Evolutionary conservation across 2,329 filamentous ascomycete genomes (phyloP), one percentile per base, ranked within the genome.

Genomic region (Ceratocystis colombiana): DNA sequence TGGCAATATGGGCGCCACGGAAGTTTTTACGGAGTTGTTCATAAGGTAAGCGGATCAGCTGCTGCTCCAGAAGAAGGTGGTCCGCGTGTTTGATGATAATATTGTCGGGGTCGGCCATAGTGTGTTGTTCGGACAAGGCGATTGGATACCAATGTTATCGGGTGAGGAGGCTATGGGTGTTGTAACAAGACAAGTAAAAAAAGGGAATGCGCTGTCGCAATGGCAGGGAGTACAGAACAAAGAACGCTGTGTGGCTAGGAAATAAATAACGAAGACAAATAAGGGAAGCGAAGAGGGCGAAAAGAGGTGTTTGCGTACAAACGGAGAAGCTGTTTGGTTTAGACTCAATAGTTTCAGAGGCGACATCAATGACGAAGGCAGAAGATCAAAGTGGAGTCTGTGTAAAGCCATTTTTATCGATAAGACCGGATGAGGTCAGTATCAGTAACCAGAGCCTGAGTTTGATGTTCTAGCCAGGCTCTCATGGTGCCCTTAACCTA

Each of bases 21-120:
- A 97, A 95, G 77, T 96, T 97, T 75, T 94, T 93, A 66, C 91
- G 88, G 25, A 95, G 86, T 67, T 96, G 88, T 74, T 97, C 94
- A 76, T 93, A 88, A 20, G 94, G 94, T 25, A 97, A 85, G 44
- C 92, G 90, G 70, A 99, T 85, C 70, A 97, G 88, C 3, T 93
- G 88, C 82, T 97, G 93, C 73, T 99, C 94, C 65, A 93, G 84
- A 67, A 92, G 82, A 61, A 92, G 81, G 73, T 93, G 89, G 69
- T 85, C 84, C 71, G 86, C 85, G 70, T 89, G 86, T 72, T 89
- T 88, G 71, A 92, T 82, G 75, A 85, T 87, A 63, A 84, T 84
- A 66, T 83, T 83, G 72, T 82, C 79, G 71, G 80, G 78, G 73
- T 85, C 82, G 55, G 79, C 83, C 84, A 87, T 87, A 53, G 68